Evolutionary conservation across 106 monocot species (phyloP).

Genomic region (Xerophyta viscosa): DNA sequence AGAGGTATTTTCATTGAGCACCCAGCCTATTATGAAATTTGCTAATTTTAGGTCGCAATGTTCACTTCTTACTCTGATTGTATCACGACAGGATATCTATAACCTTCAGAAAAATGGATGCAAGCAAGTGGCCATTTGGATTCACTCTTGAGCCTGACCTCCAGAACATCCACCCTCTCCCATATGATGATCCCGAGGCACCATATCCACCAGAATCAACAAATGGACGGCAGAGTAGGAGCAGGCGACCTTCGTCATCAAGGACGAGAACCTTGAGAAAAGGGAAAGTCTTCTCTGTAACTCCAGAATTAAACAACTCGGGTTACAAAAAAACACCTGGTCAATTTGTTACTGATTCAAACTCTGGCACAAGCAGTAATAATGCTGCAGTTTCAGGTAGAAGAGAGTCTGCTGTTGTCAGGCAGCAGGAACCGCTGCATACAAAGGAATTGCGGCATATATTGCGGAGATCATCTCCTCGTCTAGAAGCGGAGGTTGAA

Average conservation of each 20-base stretch:
- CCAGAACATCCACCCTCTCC: slow-evolving; percentile 42
- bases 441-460: neutral
- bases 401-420: slow-evolving; percentile 4
- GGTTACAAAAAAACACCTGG: neutral
- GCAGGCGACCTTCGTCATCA: neutral
- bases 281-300: slow-evolving; percentile 19
- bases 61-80: neutral
- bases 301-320: neutral
- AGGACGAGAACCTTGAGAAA: slow-evolving; percentile 7
- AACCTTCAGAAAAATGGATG: slow-evolving; percentile 78
- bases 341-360: slow-evolving; percentile 5
- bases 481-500: neutral
- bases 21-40: neutral
- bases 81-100: slow-evolving; percentile 57
- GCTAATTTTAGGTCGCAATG: no score
- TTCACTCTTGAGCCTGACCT: slow-evolving; percentile 56
- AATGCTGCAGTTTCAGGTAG: neutral
- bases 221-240: neutral
- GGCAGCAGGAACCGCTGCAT: neutral
- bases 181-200: slow-evolving; percentile 7
- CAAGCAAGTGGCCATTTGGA: slow-evolving; percentile 24
- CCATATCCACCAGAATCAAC: neutral
- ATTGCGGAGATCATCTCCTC: neutral
- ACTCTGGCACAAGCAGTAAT: neutral
- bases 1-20: slow-evolving; percentile 41